These are phyloP conservation scores for Fusarium coicis DNA, from an alignment of 2,329 filamentous ascomycete species.

Conservation along the genomic window DNA sequence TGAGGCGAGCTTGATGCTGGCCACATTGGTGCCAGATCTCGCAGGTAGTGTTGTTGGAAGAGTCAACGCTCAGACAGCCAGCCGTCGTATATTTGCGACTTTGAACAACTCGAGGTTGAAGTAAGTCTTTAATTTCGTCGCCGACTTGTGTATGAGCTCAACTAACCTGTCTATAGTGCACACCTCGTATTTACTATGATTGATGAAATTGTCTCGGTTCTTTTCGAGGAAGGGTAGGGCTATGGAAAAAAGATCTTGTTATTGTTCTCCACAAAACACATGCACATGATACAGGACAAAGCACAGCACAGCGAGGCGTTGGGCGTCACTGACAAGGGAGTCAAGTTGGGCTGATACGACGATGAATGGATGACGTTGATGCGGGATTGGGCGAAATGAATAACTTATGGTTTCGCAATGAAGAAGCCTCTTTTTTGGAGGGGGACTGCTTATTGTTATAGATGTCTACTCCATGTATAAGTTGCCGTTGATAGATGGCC, in stretches of 20 bases:
- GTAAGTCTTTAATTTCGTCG: constrained; percentile 62
- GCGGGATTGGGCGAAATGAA: constrained; percentile 24
- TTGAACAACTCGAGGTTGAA: constrained; percentile 93
- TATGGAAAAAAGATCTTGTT: constrained; percentile 3
- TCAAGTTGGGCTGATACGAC: constrained; percentile 26
- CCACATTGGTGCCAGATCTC: constrained; percentile 88
- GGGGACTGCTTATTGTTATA: background rate
- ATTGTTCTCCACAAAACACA: constrained; percentile 23
- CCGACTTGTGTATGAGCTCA: background rate
- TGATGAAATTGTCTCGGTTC: constrained; percentile 74
- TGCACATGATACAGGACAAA: constrained; percentile 26
- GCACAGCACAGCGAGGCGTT: constrained; percentile 26
- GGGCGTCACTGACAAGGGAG: constrained; percentile 36
- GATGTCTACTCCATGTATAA: background rate
- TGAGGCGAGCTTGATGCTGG: constrained; percentile 89
- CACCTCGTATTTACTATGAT: constrained; percentile 77
- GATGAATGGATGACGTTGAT: background rate
- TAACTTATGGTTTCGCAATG: constrained; percentile 12
- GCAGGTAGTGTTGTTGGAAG: constrained; percentile 93
- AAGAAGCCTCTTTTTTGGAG: background rate
- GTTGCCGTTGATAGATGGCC: constrained; percentile 3
- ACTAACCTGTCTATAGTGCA: constrained; percentile 56
- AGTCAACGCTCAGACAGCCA: constrained; percentile 90
- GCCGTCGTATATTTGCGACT: constrained; percentile 87
- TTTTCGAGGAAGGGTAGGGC: constrained; percentile 63